Evolutionary conservation across 352 stramenopile species (phyloP).

Genomic region (Globisporangium takayamanum): DNA sequence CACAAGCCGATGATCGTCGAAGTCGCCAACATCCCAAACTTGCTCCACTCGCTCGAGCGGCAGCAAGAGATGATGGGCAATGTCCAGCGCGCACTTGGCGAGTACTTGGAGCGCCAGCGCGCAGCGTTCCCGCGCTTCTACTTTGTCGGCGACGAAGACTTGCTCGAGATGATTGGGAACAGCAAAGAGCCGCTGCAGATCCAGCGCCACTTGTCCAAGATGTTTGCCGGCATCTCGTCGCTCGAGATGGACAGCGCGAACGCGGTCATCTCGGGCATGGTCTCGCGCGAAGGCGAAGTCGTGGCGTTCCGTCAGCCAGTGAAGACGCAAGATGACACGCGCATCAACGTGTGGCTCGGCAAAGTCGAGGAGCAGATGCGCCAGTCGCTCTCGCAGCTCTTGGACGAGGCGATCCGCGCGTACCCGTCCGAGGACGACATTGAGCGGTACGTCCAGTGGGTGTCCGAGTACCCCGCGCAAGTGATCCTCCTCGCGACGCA

Average conservation of each 20-base stretch:
- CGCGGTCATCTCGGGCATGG: slow-evolving; percentile 89
- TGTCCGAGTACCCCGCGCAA: slow-evolving; percentile 97
- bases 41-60: slow-evolving; percentile 90
- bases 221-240: slow-evolving; percentile 98
- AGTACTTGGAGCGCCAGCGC: slow-evolving; percentile 99
- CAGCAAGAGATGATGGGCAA: slow-evolving; percentile 97
- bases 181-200: slow-evolving; percentile 98
- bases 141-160: slow-evolving; percentile 99
- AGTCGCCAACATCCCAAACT: slow-evolving; percentile 83
- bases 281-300: slow-evolving; percentile 98
- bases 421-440: slow-evolving; percentile 70
- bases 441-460: slow-evolving; percentile 94
- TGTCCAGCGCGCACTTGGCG: slow-evolving; percentile 99
- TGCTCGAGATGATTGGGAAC: slow-evolving; percentile 99
- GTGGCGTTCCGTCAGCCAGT: slow-evolving; percentile 93
- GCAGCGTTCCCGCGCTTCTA: slow-evolving; percentile 98
- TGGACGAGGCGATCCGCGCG: slow-evolving; percentile 90
- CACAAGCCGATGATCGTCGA: slow-evolving; percentile 97
- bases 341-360: slow-evolving; percentile 94
- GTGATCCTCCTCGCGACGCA: slow-evolving; percentile 98
- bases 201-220: slow-evolving; percentile 96
- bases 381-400: slow-evolving; percentile 91
- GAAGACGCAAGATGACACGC: slow-evolving; percentile 84
- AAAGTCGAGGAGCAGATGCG: slow-evolving; percentile 98
- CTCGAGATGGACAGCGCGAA: slow-evolving; percentile 77